Evolutionary conservation across 768 basidiomycete species (phyloP), one percentile per base, ranked within the genome.

Genomic region (Mycena rebaudengoi): DNA sequence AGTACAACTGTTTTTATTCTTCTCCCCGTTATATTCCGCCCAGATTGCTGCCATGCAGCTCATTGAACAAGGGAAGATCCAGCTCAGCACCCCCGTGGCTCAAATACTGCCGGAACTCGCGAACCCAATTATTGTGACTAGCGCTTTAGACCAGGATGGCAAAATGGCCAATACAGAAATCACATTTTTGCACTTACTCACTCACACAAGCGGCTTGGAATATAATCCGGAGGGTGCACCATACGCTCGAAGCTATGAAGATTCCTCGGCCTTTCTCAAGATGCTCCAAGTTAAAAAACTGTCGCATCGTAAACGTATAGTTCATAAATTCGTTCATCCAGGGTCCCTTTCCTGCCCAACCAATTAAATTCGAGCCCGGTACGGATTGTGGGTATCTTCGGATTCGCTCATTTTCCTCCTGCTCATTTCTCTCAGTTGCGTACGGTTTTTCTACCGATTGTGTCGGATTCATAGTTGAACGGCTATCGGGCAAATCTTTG

Each of bases 11-110:
- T 28, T 35, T 4, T 21, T 26, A 28, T 13, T 40, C 10, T 25
- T 13, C 20, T 21, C 2, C 18, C 20, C 37, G 7, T 37, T 23
- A 52, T 46, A n/a, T 54, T 43, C n/a, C n/a, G n/a, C 7, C n/a
- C 44, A 78, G 76, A 64, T 78, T 40, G 74, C 77, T 16, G 71
- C 73, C n/a, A 64, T 76, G 40, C 76, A 75, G 44, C 70, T 76
- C 5, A 65, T 77, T 16, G 77, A 78, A 39, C 71, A 71, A 41
- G 73, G 72, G 14, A 73, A 65, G 45, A 65, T 78, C 18, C 53
- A 51, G 12, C 49, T 71, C 21, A 70, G 70, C 35, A 74, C 71
- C 5, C 69, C 66, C 1, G 71, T 74, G 11, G 64, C 71, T 14
- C 46, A 71, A 18, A 70, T 69, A 41, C 67, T 78, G 35, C 75